Evolutionary conservation across 2,329 filamentous ascomycete species (phyloP).

Genomic region (Cladobotryum protrusum): DNA sequence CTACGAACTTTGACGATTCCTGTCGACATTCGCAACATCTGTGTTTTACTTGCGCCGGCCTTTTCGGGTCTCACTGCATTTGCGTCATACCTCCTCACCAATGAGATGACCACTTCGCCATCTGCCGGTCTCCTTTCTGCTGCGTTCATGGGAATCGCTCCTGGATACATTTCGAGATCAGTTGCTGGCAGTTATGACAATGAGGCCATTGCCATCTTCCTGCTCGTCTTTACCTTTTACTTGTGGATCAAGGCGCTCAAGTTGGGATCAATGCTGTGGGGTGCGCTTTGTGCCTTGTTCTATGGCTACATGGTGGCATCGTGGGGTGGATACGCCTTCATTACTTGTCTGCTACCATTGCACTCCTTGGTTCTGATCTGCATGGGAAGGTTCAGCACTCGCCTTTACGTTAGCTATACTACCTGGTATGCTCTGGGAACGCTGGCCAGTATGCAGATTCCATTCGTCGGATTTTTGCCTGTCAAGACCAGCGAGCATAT

Average conservation of each 20-base stretch:
- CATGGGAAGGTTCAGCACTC: conserved; percentile 93
- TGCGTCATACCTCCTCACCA: conserved; percentile 89
- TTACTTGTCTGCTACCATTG: conserved; percentile 91
- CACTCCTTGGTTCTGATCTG: conserved; percentile 90
- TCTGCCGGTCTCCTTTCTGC: conserved; percentile 93
- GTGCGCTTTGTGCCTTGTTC: conserved; percentile 86
- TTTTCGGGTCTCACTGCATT: conserved; percentile 93
- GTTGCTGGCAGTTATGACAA: conserved; percentile 99
- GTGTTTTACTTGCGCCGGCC: conserved; percentile 87
- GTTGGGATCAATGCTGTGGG: conserved; percentile 94
- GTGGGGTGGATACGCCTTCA: conserved; percentile 99
- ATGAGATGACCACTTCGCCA: conserved; percentile 92
- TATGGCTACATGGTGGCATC: conserved; percentile 99
- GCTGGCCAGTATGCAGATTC: conserved; percentile 97
- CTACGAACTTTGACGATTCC: conserved; percentile 84
- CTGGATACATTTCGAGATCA: conserved; percentile 95
- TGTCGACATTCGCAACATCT: conserved; percentile 98
- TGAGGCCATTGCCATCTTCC: conserved; percentile 98
- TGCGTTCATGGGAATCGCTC: conserved; percentile 93
- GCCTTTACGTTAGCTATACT: conserved; percentile 92
- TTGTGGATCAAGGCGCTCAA: conserved; percentile 99
- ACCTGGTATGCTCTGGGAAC: conserved; percentile 98
- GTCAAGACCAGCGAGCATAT: conserved; percentile 98
- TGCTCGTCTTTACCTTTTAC: conserved; percentile 97
- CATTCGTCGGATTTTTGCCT: conserved; percentile 94